Conservation (phyloP, 305 asterid genomes). For the Salvia sclarea region DNA sequence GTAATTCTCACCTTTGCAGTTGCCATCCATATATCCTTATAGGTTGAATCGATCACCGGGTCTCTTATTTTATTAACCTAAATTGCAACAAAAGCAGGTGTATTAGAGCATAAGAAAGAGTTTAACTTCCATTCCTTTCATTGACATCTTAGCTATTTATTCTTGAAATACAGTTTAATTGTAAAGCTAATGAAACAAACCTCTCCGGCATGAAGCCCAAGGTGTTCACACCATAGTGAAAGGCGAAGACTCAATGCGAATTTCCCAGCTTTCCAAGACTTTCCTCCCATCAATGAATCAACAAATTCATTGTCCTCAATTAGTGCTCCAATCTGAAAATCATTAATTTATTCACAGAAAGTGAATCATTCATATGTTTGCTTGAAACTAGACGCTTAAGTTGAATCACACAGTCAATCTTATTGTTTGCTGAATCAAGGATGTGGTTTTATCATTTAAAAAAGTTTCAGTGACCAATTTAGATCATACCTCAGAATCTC, state of each 20-base stretch:
- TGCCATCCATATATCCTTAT: constrained; percentile 92
- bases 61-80: constrained; percentile 72
- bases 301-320: constrained; percentile 87
- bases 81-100: constrained; percentile 16
- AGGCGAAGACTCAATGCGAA: constrained; percentile 81
- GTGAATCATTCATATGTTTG: not conserved
- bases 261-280: constrained; percentile 82
- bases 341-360: constrained; percentile 19
- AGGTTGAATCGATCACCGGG: constrained; percentile 82
- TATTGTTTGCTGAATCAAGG: not conserved
- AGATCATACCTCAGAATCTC: constrained; percentile 89
- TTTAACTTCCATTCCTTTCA: constrained; percentile 2
- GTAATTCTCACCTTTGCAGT: constrained; percentile 72
- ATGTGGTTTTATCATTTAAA: constrained; percentile 1
- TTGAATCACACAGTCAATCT: not conserved
- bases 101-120: not conserved
- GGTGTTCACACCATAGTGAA: constrained; percentile 94
- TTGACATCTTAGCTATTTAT: not conserved
- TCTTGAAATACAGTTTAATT: constrained; percentile 17
- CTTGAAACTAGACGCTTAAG: not conserved
- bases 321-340: constrained; percentile 76
- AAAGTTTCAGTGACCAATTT: constrained; percentile 6
- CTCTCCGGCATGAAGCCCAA: constrained; percentile 79
- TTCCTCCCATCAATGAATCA: constrained; percentile 82
- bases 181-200: constrained; percentile 35